Conservation (phyloP, 257 asterid genomes). For the Solanum piurae region DNA sequence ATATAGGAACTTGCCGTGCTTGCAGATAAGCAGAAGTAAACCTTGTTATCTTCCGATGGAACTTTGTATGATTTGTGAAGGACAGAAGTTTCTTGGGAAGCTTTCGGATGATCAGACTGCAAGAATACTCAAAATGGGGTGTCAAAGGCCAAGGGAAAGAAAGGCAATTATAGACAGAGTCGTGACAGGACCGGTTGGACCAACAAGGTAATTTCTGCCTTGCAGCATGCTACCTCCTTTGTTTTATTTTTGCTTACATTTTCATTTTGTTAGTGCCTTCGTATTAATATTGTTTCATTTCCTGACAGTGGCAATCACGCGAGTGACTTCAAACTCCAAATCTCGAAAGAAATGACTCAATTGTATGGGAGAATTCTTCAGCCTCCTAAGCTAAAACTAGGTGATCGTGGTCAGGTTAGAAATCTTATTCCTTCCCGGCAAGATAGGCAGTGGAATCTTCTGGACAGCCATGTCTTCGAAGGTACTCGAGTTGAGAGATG, state of each 20-base stretch:
- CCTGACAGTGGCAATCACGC: constrained; percentile 56
- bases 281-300: background rate
- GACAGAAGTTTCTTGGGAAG: constrained; percentile 94
- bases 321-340: constrained; percentile 57
- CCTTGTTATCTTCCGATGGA: constrained; percentile 96
- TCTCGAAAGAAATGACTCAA: constrained; percentile 67
- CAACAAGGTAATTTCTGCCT: constrained; percentile 50
- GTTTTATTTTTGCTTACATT: background rate
- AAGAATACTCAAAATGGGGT: constrained; percentile 77
- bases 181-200: constrained; percentile 87
- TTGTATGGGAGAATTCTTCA: constrained; percentile 76
- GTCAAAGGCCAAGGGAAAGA: constrained; percentile 72
- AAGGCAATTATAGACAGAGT: constrained; percentile 57
- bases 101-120: constrained; percentile 88
- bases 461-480: constrained; percentile 81
- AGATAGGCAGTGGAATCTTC: constrained; percentile 92
- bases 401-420: constrained; percentile 62
- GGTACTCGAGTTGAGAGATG: constrained; percentile 73
- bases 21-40: constrained; percentile 79
- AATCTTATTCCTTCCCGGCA: constrained; percentile 68
- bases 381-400: constrained; percentile 95
- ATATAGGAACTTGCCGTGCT: constrained; percentile 70
- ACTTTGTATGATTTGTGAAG: constrained; percentile 91
- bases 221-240: background rate
- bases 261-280: background rate